Evolutionary conservation across 257 asterid genomes (phyloP).

Genomic region (Penstemon newberryi): DNA sequence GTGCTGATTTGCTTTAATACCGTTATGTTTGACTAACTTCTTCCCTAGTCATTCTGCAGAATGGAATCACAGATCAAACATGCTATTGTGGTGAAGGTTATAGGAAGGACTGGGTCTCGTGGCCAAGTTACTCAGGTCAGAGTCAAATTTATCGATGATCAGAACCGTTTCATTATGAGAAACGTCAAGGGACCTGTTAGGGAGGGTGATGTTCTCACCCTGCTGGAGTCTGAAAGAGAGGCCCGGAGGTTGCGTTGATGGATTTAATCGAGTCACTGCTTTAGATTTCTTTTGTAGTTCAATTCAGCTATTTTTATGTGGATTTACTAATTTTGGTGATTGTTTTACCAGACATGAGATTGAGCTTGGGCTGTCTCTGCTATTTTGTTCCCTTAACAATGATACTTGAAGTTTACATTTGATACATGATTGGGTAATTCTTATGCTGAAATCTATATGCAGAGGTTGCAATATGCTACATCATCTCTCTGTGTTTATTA

Average conservation of each 20-base stretch:
- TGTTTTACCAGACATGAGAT: slow-evolving; percentile 12
- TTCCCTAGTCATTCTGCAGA: slow-evolving; percentile 21
- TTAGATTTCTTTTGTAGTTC: slow-evolving; percentile 5
- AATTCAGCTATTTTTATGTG: slow-evolving; percentile 4
- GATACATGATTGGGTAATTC: neutral
- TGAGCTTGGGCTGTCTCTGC: neutral
- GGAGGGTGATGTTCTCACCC: slow-evolving; percentile 46
- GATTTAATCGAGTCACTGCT: neutral
- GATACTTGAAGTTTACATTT: neutral
- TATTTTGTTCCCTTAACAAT: slow-evolving; percentile 19
- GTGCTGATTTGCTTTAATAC: neutral
- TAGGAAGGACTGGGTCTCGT: slow-evolving; percentile 50
- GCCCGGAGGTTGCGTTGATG: slow-evolving; percentile 45
- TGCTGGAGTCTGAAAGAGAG: slow-evolving; percentile 46
- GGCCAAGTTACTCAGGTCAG: slow-evolving; percentile 48
- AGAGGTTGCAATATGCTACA: too few species aligned
- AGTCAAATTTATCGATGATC: too few species aligned
- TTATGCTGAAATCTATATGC: neutral
- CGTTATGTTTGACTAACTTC: too few species aligned
- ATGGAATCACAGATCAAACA: slow-evolving; percentile 51
- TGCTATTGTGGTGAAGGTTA: slow-evolving; percentile 40
- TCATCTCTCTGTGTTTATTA: too few species aligned
- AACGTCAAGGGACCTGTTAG: slow-evolving; percentile 45
- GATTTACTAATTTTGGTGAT: slow-evolving; percentile 4
- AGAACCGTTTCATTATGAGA: slow-evolving; percentile 44